Evolutionary conservation across 2,329 filamentous ascomycete species (phyloP).

Genomic region (Monilinia polystroma): DNA sequence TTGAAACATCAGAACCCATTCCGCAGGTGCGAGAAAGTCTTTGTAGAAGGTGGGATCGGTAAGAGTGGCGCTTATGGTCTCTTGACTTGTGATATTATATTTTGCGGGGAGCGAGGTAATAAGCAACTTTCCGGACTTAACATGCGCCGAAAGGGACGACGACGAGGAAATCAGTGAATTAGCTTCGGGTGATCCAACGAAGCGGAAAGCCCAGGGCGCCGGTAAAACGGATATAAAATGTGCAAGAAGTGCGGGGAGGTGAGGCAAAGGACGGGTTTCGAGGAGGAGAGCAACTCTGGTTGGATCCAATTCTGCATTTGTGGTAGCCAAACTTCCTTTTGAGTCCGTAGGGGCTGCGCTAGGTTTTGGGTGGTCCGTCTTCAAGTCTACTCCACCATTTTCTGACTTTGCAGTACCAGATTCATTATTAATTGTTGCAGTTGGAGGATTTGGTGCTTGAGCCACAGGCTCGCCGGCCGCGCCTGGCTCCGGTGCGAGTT

Average conservation of each 20-base stretch:
- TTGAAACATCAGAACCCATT: conserved; percentile 56
- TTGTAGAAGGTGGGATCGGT: conserved; percentile 54
- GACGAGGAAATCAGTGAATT: conserved; percentile 45
- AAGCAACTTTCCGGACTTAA: conserved; percentile 15
- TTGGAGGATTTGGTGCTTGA: background rate
- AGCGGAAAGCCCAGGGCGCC: conserved; percentile 55
- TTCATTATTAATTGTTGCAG: background rate
- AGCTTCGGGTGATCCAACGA: conserved; percentile 52
- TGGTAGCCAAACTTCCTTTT: background rate
- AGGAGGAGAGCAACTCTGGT: conserved; percentile 57
- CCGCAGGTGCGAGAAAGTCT: conserved; percentile 50
- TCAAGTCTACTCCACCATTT: background rate
- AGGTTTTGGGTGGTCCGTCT: background rate
- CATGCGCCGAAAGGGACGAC: conserved; percentile 45
- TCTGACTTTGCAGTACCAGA: background rate
- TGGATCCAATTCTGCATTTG: conserved; percentile 41
- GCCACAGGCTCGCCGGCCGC: background rate
- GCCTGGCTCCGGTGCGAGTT: conserved; percentile 3
- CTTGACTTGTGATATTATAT: conserved; percentile 48
- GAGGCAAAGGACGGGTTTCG: conserved; percentile 50
- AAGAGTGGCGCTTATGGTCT: conserved; percentile 50
- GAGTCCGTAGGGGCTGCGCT: background rate
- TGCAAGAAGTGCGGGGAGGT: conserved; percentile 53
- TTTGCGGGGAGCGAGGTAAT: conserved; percentile 49
- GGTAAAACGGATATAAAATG: conserved; percentile 57